phyloP scores from a whole-genome alignment of 208 protist species.

The Wallacemonas sp. region DNA sequence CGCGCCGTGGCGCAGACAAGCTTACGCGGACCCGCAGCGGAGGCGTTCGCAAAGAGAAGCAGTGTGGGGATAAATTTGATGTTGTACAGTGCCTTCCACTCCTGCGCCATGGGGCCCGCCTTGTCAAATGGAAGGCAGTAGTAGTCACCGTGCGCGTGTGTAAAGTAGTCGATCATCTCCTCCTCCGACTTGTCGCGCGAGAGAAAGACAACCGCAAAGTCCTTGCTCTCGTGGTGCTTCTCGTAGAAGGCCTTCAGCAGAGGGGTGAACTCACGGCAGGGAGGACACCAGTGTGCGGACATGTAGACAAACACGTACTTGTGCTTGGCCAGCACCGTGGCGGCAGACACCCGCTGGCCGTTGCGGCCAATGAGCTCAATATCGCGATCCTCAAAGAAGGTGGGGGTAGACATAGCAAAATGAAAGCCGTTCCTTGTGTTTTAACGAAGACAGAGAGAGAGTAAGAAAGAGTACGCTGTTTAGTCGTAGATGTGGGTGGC shows the following conservation, averaged over 20 bases:
- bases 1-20: neutral
- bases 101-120: slow-evolving; percentile 16
- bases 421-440: too few relatives aligned
- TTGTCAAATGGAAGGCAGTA: slow-evolving; percentile 41
- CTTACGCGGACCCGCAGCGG: slow-evolving; percentile 16
- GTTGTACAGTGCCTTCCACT: slow-evolving; percentile 19
- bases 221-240: slow-evolving; percentile 14
- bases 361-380: slow-evolving; percentile 4
- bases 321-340: slow-evolving; percentile 16
- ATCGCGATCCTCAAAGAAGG: too few relatives aligned
- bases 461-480: too few relatives aligned
- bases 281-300: slow-evolving; percentile 28
- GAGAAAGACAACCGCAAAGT: slow-evolving; percentile 49
- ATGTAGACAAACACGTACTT: slow-evolving; percentile 39
- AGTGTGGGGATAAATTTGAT: slow-evolving; percentile 41
- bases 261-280: slow-evolving; percentile 71
- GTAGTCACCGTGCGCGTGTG: slow-evolving; percentile 48
- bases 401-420: too few relatives aligned
- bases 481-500: too few relatives aligned
- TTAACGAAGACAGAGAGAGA: too few relatives aligned
- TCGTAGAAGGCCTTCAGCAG: slow-evolving; percentile 58
- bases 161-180: slow-evolving; percentile 49
- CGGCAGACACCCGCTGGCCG: slow-evolving; percentile 6
- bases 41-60: slow-evolving; percentile 42
- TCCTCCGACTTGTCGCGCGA: slow-evolving; percentile 45